Evolutionary conservation across 352 stramenopile species (phyloP), one percentile per base, ranked within the genome.

Genomic region (Phytophthora hybrid): DNA sequence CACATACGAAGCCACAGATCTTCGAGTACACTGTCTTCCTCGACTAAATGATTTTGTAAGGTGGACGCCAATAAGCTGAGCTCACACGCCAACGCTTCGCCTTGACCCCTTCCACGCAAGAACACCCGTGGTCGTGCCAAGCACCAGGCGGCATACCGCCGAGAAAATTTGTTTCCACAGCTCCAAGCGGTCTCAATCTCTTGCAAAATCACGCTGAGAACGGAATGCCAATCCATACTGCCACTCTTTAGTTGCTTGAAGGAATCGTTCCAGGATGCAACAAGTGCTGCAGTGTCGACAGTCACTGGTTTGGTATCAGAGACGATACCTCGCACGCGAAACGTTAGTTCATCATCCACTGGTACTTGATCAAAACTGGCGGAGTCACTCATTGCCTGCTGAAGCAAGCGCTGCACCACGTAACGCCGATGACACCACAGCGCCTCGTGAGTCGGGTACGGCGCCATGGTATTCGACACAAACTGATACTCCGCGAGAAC

Each of bases 351-450:
- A 18, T 66, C 11, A 5, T 59, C 62, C 10, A 49, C 14, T 19
- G 41, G 14, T 7, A 49, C 41, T 18, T 49, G 14, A 18, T 49
- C 41, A 49, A 6, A n/a, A 18, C 41, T 49, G 41, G 13, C 41
- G 11, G 34, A 47, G 14, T 63, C 32, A 8, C 55, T 23, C n/a
- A 1, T 47, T 9, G 26, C 23, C 16, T 77, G 37, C 19, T 67
- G 54, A 13, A 92, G 39, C 26, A 91, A 52, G n/a, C 69, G 34
- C 39, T 92, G 78, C 26, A 92, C 52, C 14, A 94, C 66, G 26
- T 87, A 93, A 32, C 89, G 87, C 39, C 89, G 87, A 68, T 96
- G 85, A 58, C 88, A 96, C 87, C 89, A 96, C 0, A 94, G 76
- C 34, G 87, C 83, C 59, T 96, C 89, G 57, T 93, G 81, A 1